Evolutionary conservation across 2,329 filamentous ascomycete genomes (phyloP).

Genomic region (Aureobasidium sp.): DNA sequence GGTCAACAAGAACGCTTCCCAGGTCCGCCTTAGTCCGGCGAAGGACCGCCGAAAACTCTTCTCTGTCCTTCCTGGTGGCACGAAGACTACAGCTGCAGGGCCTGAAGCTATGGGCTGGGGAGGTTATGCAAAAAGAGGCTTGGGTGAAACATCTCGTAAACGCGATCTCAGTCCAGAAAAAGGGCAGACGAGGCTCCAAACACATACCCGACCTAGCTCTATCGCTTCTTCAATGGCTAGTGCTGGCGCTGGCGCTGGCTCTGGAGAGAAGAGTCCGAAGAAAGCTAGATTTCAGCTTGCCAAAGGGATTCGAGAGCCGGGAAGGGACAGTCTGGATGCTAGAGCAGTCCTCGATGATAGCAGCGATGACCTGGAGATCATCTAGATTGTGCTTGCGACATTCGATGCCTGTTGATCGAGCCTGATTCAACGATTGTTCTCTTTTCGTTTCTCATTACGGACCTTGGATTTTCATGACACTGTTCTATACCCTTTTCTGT

Average conservation of each 20-base stretch:
- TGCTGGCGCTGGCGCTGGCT: slow-evolving; percentile 23
- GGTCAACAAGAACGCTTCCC: slow-evolving; percentile 36
- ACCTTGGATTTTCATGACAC: too few relatives aligned
- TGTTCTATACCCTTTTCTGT: too few relatives aligned
- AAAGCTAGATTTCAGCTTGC: slow-evolving; percentile 41
- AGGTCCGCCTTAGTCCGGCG: slow-evolving; percentile 36
- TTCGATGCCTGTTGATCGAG: too few relatives aligned
- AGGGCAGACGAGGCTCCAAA: slow-evolving; percentile 25
- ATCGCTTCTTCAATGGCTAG: slow-evolving; percentile 4
- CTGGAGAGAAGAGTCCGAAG: slow-evolving; percentile 33
- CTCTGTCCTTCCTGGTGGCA: slow-evolving; percentile 23
- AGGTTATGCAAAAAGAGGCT: slow-evolving; percentile 36
- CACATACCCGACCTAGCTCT: background rate
- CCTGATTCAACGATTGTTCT: too few relatives aligned
- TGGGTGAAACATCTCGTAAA: slow-evolving; percentile 22
- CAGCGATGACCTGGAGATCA: slow-evolving; percentile 39
- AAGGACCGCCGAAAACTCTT: slow-evolving; percentile 36
- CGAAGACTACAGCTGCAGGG: slow-evolving; percentile 25
- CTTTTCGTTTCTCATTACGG: too few relatives aligned
- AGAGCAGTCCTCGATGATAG: slow-evolving; percentile 36
- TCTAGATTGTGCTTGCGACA: background rate
- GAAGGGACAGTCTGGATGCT: slow-evolving; percentile 39
- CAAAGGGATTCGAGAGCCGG: slow-evolving; percentile 44
- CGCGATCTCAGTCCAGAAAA: slow-evolving; percentile 25
- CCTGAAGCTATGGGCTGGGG: slow-evolving; percentile 41